Base-by-base conservation (phyloP, 2,329 filamentous ascomycete genomes). In the Leptographium galeiforme region DNA sequence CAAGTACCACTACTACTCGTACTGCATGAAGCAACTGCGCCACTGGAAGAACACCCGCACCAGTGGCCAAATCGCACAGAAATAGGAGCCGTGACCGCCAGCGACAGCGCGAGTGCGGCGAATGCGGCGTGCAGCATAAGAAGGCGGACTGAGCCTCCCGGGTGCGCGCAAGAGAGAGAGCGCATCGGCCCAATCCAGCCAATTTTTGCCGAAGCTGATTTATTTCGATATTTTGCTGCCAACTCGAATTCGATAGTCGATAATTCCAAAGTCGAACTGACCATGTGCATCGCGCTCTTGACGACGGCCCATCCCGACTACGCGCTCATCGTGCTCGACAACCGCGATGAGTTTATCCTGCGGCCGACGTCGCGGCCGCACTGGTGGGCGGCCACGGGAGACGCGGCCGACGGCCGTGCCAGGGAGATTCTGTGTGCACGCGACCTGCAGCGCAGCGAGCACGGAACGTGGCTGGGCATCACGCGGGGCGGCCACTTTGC, bases 301-400 rank as follows among this genome's bases (percentile, higher is more conserved):
- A 87, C 85, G 32, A 90, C 85, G 18, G 76, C 83, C 47, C 86
- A 90, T 63, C 86, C 87, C 11, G 72, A 77, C 59, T 90, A 90
- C 67, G 76, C 84, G 32, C 74, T 90, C 56, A 85, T 91, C 61
- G 70, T 87, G 56, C 72, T 89, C 63, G 81, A 89, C 69, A 91
- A 91, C 66, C 79, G 87, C 61, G 87, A 91, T 70, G 85, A 84
- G 64, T 84, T 78, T 67, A 78, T 84, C 57, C 72, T 82, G 14
- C 74, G 81, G 33, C 81, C 81, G 5, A 84, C 81, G 2, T 81
- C 76, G 51, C 71, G 77, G 55, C 80, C 80, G 8, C 75, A 82
- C 64, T 84, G 80, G 80, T 84, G 80, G 79, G 64, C 41, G 68
- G 53, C 54, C 11, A 52, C 51, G 12, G 50, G 16, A 19, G 41